Evolutionary conservation across 768 basidiomycete genomes (phyloP), one percentile per base, ranked within the genome.

Genomic region (Lyophyllum semitale): DNA sequence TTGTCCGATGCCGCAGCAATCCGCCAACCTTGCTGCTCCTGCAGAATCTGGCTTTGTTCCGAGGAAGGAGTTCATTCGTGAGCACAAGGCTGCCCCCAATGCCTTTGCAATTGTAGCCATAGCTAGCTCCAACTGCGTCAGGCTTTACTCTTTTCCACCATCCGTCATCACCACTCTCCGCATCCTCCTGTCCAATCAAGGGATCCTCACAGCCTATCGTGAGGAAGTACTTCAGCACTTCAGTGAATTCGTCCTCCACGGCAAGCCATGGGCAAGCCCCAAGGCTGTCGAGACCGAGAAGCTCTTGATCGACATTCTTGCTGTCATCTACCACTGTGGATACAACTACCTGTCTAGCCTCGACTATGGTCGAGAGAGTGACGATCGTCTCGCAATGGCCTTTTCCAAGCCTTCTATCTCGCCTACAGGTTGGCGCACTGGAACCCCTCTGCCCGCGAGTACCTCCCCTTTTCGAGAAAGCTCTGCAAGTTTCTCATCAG

Each of bases 311-410:
- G 83, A 88, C 61, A 81, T 91, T 54, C 69, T 91, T 50, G 71
- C 80, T 32, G 73, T 84, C 59, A 71, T 91, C 38, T 84, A 85
- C 64, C 80, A 81, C 52, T 79, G 79, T 63, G 85, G 86, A 37
- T 88, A 84, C 65, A 71, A 72, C 22, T 85, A 84, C 59, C 73
- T 90, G 8, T 88, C 88, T 20, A 81, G 80, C 40, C 75, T 91
- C 58, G 89, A 90, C 71, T 91, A 91, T 67, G 90, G 89, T 29
- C 79, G 87, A 53, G 89, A 91, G 68, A 76, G 73, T 40, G 90
- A 91, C 61, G 89, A 91, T 69, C 81, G 85, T 38, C 65, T 91
- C 8, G 82, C 84, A 48, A 79, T 91, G 63, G 79, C 86, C 18
- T 91, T 91, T 68, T 87, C 88, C 15, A 83, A 77, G 53, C 77